A percentile compares a stretch with the other conserved stretches of the same genome.
Evolutionary conservation across 495 filamentous ascomycete genomes (phyloP).

Genomic region (Durotheca rogersii): DNA sequence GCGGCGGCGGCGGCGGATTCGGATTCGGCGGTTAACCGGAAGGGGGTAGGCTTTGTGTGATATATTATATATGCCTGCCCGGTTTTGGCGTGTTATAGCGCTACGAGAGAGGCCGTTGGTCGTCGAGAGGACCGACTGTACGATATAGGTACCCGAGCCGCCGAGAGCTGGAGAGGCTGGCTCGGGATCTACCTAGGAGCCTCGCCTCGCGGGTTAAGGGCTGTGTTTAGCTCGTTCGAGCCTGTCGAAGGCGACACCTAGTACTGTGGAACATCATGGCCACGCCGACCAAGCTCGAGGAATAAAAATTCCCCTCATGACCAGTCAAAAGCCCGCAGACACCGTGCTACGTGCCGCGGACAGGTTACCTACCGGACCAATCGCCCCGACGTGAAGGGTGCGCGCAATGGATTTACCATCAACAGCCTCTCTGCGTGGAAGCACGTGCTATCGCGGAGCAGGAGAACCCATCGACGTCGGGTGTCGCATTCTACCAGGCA

Average conservation of each 20-base stretch:
- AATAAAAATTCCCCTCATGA: slow-evolving; percentile 21
- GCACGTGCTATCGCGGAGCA: not conserved
- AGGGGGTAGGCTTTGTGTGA: not conserved
- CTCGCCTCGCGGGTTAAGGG: not conserved
- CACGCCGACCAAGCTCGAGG: slow-evolving; percentile 4
- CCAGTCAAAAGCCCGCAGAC: not conserved
- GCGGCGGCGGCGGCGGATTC: slow-evolving; percentile 37
- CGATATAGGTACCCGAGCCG: slow-evolving; percentile 14
- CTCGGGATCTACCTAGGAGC: not conserved
- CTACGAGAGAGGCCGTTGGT: too few relatives aligned
- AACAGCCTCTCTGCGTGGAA: not conserved
- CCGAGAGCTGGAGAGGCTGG: not conserved
- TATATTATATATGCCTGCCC: not conserved
- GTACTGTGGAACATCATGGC: slow-evolving; percentile 14
- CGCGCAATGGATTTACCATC: not conserved
- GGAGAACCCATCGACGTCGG: not conserved
- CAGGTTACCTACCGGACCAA: too few relatives aligned
- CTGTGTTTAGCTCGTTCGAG: not conserved
- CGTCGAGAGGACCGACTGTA: slow-evolving; percentile 12
- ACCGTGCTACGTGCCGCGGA: too few relatives aligned
- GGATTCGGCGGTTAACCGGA: slow-evolving; percentile 36
- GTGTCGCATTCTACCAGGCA: not conserved
- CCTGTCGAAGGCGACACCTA: not conserved
- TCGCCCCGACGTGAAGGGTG: too few relatives aligned
- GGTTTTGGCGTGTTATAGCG: not conserved